Evolutionary conservation across 1,284 basidiomycete species (phyloP).

Genomic region (Lentinula novae-zelandiae): DNA sequence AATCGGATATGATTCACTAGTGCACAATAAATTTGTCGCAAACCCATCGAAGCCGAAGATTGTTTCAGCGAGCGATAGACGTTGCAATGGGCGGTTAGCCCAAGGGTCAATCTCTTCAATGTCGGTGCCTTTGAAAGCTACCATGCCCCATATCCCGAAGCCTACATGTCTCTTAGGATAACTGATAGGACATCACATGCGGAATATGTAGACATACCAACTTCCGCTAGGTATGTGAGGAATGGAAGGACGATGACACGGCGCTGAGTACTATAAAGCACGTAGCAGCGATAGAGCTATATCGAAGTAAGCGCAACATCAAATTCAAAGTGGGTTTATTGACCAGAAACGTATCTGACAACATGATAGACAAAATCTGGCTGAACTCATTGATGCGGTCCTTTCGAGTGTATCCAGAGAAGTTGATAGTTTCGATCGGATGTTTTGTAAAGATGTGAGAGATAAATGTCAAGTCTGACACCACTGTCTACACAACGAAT

Average conservation of each 20-base stretch:
- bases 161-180: not conserved
- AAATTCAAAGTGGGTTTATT: not conserved
- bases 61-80: not conserved
- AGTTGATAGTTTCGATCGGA: not conserved
- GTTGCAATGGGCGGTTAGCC: not conserved
- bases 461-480: not conserved
- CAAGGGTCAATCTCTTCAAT: not conserved
- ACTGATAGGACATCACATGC: not conserved
- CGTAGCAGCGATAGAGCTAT: not conserved
- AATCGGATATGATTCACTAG: not conserved
- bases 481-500: not conserved
- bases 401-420: not conserved
- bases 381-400: not conserved
- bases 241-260: not conserved
- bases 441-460: not conserved
- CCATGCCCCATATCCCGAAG: not conserved
- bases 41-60: not conserved
- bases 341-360: not conserved
- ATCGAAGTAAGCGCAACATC: not conserved
- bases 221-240: not conserved
- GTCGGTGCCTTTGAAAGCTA: not conserved
- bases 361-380: not conserved
- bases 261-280: not conserved
- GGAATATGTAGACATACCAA: not conserved
- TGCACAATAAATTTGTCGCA: not conserved